These are phyloP conservation scores for Phytopythium ostracodes DNA, from an alignment of 352 stramenopile species.

Conservation along the genomic window DNA sequence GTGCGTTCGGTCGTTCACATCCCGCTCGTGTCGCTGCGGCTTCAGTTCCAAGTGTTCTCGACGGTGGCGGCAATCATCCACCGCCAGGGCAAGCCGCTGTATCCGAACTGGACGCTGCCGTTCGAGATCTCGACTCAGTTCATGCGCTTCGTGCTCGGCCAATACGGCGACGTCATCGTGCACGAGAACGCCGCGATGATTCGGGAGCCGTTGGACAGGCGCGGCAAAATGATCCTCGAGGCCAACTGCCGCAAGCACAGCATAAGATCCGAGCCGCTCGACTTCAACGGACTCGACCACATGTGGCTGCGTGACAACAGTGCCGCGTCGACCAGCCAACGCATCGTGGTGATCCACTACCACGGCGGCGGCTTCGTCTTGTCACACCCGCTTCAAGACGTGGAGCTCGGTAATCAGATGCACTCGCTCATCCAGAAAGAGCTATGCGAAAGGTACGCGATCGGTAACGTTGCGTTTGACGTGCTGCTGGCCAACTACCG, in stretches of 20 bases:
- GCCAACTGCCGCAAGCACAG: conserved; percentile 15
- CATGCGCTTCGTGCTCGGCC: conserved; percentile 28
- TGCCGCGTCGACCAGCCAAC: conserved; percentile 8
- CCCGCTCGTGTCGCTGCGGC: conserved; percentile 21
- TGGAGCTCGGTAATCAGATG: conserved; percentile 19
- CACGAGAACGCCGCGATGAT: conserved; percentile 21
- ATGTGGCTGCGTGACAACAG: conserved; percentile 25
- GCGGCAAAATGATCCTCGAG: conserved; percentile 20
- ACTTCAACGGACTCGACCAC: conserved; percentile 30
- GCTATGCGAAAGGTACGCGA: conserved; percentile 12
- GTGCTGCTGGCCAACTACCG: conserved; percentile 51
- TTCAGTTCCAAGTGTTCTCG: conserved; percentile 18
- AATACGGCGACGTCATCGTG: conserved; percentile 25
- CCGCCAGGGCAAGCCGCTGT: conserved; percentile 22
- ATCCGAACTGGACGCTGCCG: conserved; percentile 28
- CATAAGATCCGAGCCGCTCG: conserved; percentile 15
- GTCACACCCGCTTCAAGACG: conserved; percentile 22
- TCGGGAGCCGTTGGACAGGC: conserved; percentile 17
- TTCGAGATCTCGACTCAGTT: conserved; percentile 26
- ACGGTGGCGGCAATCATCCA: conserved; percentile 8
- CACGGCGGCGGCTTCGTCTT: conserved; percentile 41
- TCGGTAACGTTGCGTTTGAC: conserved; percentile 22
- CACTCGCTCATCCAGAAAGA: conserved; percentile 16
- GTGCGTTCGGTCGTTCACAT: conserved; percentile 16
- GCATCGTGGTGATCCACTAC: conserved; percentile 34